Evolutionary conservation across 192 early-diverging fungal species (phyloP), one percentile per base, ranked within the genome.

Genomic region (Gaertneriomyces semiglobifer): DNA sequence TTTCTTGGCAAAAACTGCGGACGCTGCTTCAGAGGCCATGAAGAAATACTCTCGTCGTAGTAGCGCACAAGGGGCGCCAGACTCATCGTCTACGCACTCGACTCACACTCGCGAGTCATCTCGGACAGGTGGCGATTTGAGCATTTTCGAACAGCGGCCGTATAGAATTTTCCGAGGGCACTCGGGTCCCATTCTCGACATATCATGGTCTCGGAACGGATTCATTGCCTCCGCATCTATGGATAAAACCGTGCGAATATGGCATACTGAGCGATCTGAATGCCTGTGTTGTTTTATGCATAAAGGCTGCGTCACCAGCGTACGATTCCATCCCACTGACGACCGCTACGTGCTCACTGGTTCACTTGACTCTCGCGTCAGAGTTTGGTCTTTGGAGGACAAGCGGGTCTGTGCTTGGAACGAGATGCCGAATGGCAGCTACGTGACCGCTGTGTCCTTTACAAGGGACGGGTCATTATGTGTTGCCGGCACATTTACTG

Each of bases 231-330:
- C 89, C 7, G 85, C 89, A 14, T 91, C 89, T 9, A 83, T 88
- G 77, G 93, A 95, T 69, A 85, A 85, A 57, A 91, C 88, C 0
- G 92, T 96, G 39, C 81, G 92, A 16, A 71, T 96, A 65, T 96
- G 90, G 90, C 92, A 96, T 71, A 72, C 89, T 16, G 81, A 79
- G 39, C 77, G 84, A 19, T 72, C 79, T 42, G 85, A 85, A 54
- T 93, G 91, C 60, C 75, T 96, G 46, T 90, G 90, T 69, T 81
- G 86, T 5, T 92, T 96, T 65, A 73, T 79, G 38, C 92, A 94
- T 68, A 73, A 79, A 41, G 90, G 90, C 68, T 84, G 88, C 11
- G 92, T 94, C 3, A 88, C 89, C 1, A 81, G 86, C 5, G 86
- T 94, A 5, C 78, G 81, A 0, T 96, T 96, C 70, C 91, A 89